These are phyloP conservation scores for Triticum urartu DNA, from an alignment of 176 grass and related monocot species.

Conservation along the genomic window DNA sequence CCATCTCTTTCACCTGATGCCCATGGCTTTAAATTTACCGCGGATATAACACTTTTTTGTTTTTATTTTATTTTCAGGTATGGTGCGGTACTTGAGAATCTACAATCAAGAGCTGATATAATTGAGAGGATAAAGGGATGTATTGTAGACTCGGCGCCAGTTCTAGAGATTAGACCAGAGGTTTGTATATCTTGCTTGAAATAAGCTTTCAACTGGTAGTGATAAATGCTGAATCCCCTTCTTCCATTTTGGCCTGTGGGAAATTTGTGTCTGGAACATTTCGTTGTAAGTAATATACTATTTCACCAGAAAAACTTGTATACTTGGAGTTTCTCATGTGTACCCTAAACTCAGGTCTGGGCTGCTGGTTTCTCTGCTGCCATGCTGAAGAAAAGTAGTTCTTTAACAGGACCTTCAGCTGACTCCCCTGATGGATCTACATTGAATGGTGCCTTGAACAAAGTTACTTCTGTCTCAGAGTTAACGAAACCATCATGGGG, in stretches of 20 bases:
- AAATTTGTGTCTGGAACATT: not conserved
- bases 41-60: not conserved
- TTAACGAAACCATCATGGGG: constrained; percentile 38
- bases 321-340: constrained; percentile 36
- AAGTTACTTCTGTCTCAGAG: constrained; percentile 31
- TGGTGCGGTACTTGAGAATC: constrained; percentile 76
- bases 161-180: constrained; percentile 86
- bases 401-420: constrained; percentile 40
- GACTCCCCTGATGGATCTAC: constrained; percentile 41
- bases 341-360: constrained; percentile 67
- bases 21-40: not conserved
- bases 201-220: not conserved
- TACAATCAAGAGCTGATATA: constrained; percentile 74
- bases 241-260: not conserved
- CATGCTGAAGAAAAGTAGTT: constrained; percentile 73
- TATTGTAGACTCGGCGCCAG: constrained; percentile 87
- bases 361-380: constrained; percentile 96
- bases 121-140: constrained; percentile 87
- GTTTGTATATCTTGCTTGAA: constrained; percentile 35
- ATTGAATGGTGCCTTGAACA: constrained; percentile 44
- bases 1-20: not conserved
- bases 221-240: not conserved
- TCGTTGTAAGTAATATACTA: not conserved
- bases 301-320: constrained; percentile 13
- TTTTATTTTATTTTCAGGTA: constrained; percentile 61